Evolutionary conservation across 306 rosid species (phyloP).

Genomic region (Castanopsis chinensis): DNA sequence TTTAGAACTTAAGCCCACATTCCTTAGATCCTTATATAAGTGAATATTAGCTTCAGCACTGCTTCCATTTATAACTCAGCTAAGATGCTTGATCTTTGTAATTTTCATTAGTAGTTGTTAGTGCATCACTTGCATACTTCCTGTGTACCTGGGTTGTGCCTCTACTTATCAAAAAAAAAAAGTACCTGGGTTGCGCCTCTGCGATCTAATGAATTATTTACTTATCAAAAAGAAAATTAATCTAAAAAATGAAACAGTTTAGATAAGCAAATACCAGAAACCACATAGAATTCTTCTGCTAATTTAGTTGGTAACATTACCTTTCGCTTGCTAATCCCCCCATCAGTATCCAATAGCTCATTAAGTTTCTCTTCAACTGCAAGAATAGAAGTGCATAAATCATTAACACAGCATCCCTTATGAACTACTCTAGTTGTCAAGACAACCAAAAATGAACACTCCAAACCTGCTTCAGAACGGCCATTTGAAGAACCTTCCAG

Average conservation of each 20-base stretch:
- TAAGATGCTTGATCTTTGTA: too few relatives aligned
- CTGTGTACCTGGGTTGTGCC: too few relatives aligned
- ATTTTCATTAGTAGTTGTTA: too few relatives aligned
- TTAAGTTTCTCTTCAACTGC: conserved; percentile 96
- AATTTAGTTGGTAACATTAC: conserved; percentile 31
- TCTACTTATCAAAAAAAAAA: too few relatives aligned
- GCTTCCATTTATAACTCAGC: too few relatives aligned
- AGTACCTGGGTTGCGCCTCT: too few relatives aligned
- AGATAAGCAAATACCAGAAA: neutral
- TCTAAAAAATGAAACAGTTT: neutral
- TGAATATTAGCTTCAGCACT: too few relatives aligned
- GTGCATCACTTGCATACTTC: too few relatives aligned
- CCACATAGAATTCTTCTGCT: neutral
- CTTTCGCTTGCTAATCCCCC: conserved; percentile 94
- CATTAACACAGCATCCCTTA: conserved; percentile 22
- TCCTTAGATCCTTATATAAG: too few relatives aligned
- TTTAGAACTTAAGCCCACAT: too few relatives aligned
- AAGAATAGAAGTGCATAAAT: conserved; percentile 33
- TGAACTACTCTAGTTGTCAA: conserved; percentile 11
- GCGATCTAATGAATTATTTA: too few relatives aligned
- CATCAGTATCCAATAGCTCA: conserved; percentile 84
- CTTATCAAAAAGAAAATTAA: neutral
- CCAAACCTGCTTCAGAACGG: conserved; percentile 84
- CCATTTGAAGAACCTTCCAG: conserved; percentile 63
- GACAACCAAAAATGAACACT: conserved; percentile 26